These are phyloP conservation scores for Candida chauliodis DNA, from an alignment of 805 yeast species.

Conservation along the genomic window DNA sequence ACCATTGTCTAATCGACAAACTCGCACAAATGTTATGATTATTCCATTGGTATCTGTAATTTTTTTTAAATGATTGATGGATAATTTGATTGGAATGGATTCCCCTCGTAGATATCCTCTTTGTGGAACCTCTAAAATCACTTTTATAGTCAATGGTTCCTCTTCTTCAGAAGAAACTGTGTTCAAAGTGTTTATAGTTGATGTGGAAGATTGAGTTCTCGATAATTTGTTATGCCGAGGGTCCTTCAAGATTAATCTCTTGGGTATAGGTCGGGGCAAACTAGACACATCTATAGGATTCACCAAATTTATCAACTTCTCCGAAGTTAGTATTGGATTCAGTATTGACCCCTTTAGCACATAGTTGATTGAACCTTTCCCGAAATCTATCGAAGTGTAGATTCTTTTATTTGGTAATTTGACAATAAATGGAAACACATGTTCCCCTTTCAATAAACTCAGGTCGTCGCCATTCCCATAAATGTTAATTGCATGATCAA, in stretches of 20 bases:
- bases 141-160: constrained; percentile 22
- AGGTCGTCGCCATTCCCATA: constrained; percentile 43
- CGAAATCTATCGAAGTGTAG: constrained; percentile 75
- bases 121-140: constrained; percentile 40
- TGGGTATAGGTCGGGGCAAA: constrained; percentile 65
- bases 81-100: constrained; percentile 64
- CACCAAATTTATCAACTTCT: constrained; percentile 55
- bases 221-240: constrained; percentile 24
- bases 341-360: constrained; percentile 49
- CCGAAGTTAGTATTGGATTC: constrained; percentile 42
- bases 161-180: constrained; percentile 9
- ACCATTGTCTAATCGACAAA: constrained; percentile 62
- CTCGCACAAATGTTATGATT: constrained; percentile 74
- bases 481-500: constrained; percentile 55
- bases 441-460: constrained; percentile 78
- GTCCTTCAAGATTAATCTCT: constrained; percentile 58
- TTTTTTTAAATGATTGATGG: constrained; percentile 65
- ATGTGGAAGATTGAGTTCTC: constrained; percentile 9
- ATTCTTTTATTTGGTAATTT: constrained; percentile 72
- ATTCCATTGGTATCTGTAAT: constrained; percentile 69
- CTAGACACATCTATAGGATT: constrained; percentile 73
- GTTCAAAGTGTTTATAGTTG: constrained; percentile 8
- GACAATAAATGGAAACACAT: constrained; percentile 81
- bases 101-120: constrained; percentile 82
- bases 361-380: constrained; percentile 78